Conservation (phyloP, 441 rosid genomes). For the Codiaeum variegatum region DNA sequence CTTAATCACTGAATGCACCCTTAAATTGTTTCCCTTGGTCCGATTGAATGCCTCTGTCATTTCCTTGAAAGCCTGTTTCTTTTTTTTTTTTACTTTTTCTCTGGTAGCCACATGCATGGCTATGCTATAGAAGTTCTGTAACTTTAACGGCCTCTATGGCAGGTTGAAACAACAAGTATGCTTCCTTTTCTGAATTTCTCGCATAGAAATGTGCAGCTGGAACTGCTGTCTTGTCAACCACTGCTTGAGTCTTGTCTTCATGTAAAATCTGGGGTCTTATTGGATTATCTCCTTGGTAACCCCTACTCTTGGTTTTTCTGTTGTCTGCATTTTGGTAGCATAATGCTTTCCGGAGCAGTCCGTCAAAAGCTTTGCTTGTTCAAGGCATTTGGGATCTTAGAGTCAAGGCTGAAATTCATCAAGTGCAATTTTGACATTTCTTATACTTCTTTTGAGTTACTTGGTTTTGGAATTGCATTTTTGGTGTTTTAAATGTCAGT, state of each 20-base stretch:
- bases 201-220: no score
- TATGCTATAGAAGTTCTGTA: not conserved
- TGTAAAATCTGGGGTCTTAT: not conserved
- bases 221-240: not conserved
- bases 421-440: not conserved
- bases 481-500: not conserved
- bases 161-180: not conserved
- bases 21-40: not conserved
- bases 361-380: not conserved
- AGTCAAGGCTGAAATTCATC: not conserved
- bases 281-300: not conserved
- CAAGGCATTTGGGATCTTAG: not conserved
- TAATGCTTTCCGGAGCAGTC: not conserved
- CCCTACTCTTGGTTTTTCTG: not conserved
- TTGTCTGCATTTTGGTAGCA: not conserved
- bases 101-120: not conserved
- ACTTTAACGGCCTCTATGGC: not conserved
- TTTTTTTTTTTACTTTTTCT: conserved; percentile 6
- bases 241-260: not conserved
- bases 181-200: not conserved
- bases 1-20: not conserved
- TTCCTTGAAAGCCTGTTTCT: not conserved
- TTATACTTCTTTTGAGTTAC: not conserved
- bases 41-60: not conserved
- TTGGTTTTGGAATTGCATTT: not conserved